These are phyloP conservation scores for Pholiota microspora DNA, from an alignment of 768 basidiomycete species.

Conservation along the genomic window DNA sequence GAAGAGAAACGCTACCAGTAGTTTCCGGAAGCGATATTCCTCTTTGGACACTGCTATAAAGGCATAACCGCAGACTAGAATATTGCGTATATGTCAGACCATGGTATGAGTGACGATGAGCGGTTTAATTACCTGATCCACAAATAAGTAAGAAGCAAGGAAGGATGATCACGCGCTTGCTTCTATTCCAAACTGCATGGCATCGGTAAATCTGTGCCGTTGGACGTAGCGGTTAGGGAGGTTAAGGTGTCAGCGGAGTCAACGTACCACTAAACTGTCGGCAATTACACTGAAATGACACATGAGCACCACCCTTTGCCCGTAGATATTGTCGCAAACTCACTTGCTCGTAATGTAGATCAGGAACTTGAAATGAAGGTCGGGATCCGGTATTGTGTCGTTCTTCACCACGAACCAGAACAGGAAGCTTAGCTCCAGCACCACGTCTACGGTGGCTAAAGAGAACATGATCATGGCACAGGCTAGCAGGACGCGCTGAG, in stretches of 20 bases:
- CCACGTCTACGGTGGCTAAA: conserved; percentile 27
- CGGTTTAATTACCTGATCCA: conserved; percentile 22
- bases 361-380: conserved; percentile 27
- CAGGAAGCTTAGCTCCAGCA: conserved; percentile 27
- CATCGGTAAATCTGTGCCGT: conserved; percentile 30
- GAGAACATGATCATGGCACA: conserved; percentile 27
- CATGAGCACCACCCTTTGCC: too few relatives aligned
- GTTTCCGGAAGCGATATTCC: conserved; percentile 26
- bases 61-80: conserved; percentile 25
- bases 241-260: background rate
- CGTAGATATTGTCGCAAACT: too few relatives aligned
- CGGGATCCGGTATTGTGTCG: conserved; percentile 23
- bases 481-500: conserved; percentile 23
- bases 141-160: conserved; percentile 24
- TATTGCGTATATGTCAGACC: background rate
- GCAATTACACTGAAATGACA: conserved; percentile 23
- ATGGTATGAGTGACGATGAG: conserved; percentile 2
- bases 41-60: conserved; percentile 26
- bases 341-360: conserved; percentile 33
- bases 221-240: background rate
- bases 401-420: conserved; percentile 25
- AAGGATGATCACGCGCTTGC: conserved; percentile 25
- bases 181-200: conserved; percentile 28
- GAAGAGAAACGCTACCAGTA: conserved; percentile 27
- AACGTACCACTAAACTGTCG: conserved; percentile 27